Conservation (phyloP, 352 stramenopile species). For the Phytophthora lateralis region DNA sequence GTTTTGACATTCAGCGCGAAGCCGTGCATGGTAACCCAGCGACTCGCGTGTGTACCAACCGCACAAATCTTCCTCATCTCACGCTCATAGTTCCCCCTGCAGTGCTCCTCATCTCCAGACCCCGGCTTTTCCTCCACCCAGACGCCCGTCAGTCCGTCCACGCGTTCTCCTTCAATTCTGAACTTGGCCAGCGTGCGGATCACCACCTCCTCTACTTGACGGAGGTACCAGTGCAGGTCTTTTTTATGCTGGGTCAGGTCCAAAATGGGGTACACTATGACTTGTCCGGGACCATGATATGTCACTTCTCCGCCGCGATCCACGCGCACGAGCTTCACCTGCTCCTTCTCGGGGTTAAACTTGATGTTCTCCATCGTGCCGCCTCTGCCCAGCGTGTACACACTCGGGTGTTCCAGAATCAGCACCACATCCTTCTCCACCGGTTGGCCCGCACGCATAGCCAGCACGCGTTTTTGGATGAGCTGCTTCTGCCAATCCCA, state of each 20-base stretch:
- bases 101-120: slow-evolving; percentile 17
- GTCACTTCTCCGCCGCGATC: slow-evolving; percentile 99
- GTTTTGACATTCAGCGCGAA: slow-evolving; percentile 97
- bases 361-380: slow-evolving; percentile 92
- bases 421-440: slow-evolving; percentile 63
- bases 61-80: slow-evolving; percentile 96
- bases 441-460: slow-evolving; percentile 44
- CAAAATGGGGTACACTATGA: slow-evolving; percentile 98
- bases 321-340: slow-evolving; percentile 93
- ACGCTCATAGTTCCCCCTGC: slow-evolving; percentile 40
- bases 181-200: slow-evolving; percentile 91
- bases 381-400: slow-evolving; percentile 97
- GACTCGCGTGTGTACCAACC: slow-evolving; percentile 94
- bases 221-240: slow-evolving; percentile 98
- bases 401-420: slow-evolving; percentile 88
- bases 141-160: slow-evolving; percentile 94
- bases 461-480: slow-evolving; percentile 75
- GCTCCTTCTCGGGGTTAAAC: slow-evolving; percentile 69
- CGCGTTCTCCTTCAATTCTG: slow-evolving; percentile 88
- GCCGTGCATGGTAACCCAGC: slow-evolving; percentile 99
- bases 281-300: slow-evolving; percentile 97
- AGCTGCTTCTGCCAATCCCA: slow-evolving; percentile 90
- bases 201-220: slow-evolving; percentile 95
- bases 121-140: slow-evolving; percentile 88
- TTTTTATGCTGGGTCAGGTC: slow-evolving; percentile 94